Evolutionary conservation across 2,329 filamentous ascomycete genomes (phyloP).

Genomic region (Salinomyces thailandicus): DNA sequence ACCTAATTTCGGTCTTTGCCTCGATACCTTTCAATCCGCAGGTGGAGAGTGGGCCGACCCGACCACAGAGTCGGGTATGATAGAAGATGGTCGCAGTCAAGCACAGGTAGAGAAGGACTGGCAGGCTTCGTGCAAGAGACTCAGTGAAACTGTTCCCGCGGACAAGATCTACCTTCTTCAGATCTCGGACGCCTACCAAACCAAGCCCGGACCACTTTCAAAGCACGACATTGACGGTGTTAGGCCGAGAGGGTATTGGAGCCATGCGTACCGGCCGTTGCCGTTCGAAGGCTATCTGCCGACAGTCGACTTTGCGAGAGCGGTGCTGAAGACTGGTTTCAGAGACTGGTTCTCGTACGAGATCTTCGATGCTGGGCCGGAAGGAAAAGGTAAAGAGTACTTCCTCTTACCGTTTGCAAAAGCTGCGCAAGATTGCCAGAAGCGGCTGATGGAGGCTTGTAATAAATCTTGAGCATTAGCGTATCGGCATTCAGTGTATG

Average conservation of each 20-base stretch:
- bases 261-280: conserved; percentile 57
- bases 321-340: conserved; percentile 58
- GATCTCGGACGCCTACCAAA: conserved; percentile 63
- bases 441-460: conserved; percentile 31
- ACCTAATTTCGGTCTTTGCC: conserved; percentile 60
- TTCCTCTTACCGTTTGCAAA: conserved; percentile 32
- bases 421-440: conserved; percentile 21
- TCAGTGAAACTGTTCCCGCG: conserved; percentile 47
- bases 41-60: conserved; percentile 67
- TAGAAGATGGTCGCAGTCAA: conserved; percentile 37
- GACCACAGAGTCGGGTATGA: conserved; percentile 49
- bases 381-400: conserved; percentile 44
- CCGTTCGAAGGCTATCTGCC: conserved; percentile 64
- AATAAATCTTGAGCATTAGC: neutral
- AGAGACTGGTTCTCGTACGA: conserved; percentile 58
- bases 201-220: conserved; percentile 43
- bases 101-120: conserved; percentile 38
- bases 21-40: conserved; percentile 68
- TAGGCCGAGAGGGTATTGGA: conserved; percentile 57
- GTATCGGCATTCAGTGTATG: no score
- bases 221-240: conserved; percentile 44
- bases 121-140: conserved; percentile 19
- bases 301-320: conserved; percentile 51
- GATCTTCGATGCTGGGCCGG: conserved; percentile 53
- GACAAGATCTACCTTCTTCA: conserved; percentile 68